Percentiles rank a stretch among this genome's conserved stretches.
Conservation (phyloP, 2,329 filamentous ascomycete genomes). For the Phyllosticta citribraziliensis region DNA sequence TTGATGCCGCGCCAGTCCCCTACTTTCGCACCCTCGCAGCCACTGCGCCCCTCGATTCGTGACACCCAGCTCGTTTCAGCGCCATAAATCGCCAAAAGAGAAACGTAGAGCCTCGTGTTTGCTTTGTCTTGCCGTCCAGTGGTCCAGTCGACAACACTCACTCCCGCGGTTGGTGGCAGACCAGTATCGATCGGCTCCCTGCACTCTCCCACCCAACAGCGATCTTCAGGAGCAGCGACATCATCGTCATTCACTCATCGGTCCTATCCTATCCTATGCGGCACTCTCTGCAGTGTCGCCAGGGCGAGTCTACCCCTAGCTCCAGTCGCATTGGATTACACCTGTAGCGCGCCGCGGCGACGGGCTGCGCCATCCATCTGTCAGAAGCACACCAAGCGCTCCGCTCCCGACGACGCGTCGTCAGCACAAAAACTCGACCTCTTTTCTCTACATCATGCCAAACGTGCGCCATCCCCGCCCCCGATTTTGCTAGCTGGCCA, state of each 20-base stretch:
- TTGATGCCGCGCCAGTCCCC: not conserved
- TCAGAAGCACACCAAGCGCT: not conserved
- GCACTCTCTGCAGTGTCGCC: not conserved
- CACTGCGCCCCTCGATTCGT: not conserved
- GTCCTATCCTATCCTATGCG: not conserved
- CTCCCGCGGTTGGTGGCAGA: too few species aligned
- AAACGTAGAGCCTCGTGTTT: not conserved
- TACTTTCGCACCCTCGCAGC: not conserved
- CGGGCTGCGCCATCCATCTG: not conserved
- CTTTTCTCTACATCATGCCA: not conserved
- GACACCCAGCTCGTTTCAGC: not conserved
- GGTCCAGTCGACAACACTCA: too few species aligned
- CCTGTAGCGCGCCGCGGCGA: not conserved
- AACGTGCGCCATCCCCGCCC: not conserved
- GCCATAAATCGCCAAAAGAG: not conserved
- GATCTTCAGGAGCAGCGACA: not conserved
- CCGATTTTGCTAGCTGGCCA: not conserved
- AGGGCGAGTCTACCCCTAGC: not conserved
- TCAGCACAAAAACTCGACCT: too few species aligned
- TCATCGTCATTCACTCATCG: not conserved
- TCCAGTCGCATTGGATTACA: too few species aligned
- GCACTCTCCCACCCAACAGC: too few species aligned
- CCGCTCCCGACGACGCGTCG: not conserved
- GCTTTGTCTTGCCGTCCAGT: too few species aligned
- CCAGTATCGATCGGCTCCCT: too few species aligned